phyloP scores from a whole-genome alignment of 2,329 filamentous ascomycete genomes.

The Alternaria atra region DNA sequence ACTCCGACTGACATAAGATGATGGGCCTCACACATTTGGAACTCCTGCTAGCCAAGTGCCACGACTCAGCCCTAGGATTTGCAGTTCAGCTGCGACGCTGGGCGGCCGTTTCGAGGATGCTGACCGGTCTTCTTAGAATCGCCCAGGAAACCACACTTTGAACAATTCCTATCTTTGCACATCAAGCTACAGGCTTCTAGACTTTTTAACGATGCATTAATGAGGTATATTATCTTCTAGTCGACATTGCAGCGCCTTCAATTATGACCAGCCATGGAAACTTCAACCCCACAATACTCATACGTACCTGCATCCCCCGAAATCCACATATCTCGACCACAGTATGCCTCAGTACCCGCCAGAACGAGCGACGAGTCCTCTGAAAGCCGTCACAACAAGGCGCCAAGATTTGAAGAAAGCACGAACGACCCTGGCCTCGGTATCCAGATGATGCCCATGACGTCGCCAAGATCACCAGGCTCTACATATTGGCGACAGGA shows the following conservation, averaged over 20 bases:
- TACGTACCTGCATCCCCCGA: constrained; percentile 31
- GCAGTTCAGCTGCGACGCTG: constrained; percentile 21
- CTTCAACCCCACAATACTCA: constrained; percentile 8
- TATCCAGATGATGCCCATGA: constrained; percentile 37
- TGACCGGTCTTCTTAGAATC: constrained; percentile 10
- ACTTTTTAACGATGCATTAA: not conserved
- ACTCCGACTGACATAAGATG: constrained; percentile 4
- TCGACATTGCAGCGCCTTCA: not conserved
- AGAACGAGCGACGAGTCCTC: constrained; percentile 29
- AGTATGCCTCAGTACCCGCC: constrained; percentile 25
- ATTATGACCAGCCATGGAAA: constrained; percentile 12
- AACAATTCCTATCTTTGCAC: not conserved
- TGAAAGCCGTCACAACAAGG: constrained; percentile 17
- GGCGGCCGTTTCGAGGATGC: not conserved
- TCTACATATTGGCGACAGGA: constrained; percentile 29
- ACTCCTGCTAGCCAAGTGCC: constrained; percentile 23
- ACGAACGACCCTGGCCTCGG: constrained; percentile 35
- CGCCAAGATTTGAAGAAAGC: constrained; percentile 28
- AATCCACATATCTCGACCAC: constrained; percentile 24
- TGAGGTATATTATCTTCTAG: not conserved
- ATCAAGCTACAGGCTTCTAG: not conserved
- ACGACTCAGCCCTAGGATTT: constrained; percentile 24
- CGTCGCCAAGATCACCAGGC: constrained; percentile 34
- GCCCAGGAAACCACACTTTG: not conserved
- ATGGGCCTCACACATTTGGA: constrained; percentile 17